These are phyloP conservation scores for Trapa incisa DNA, from an alignment of 345 rosid genomes.

Conservation along the genomic window DNA sequence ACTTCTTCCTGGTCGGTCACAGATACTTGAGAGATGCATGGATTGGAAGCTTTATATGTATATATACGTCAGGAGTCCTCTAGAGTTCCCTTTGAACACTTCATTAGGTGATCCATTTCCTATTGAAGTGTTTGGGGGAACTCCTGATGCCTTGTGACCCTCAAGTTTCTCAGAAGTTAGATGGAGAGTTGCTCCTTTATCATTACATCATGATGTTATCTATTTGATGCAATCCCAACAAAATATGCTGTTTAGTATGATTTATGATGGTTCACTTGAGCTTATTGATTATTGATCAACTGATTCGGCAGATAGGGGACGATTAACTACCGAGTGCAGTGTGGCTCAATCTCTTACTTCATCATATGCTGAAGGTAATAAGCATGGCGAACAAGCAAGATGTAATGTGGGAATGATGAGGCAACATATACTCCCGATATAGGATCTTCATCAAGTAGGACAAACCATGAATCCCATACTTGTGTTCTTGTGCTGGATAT, in stretches of 20 bases:
- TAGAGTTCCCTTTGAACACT: constrained; percentile 27
- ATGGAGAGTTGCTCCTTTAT: background rate
- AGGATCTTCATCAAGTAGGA: background rate
- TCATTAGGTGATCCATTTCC: constrained; percentile 16
- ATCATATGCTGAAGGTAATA: background rate
- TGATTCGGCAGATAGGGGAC: too few species aligned
- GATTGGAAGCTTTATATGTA: background rate
- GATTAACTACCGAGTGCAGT: background rate
- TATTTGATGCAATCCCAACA: background rate
- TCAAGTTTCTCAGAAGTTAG: constrained; percentile 1
- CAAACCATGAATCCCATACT: background rate
- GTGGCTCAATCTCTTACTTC: background rate
- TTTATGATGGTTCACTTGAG: too few species aligned
- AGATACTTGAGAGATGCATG: background rate
- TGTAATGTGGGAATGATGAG: background rate
- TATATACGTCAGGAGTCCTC: constrained; percentile 12
- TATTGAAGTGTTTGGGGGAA: constrained; percentile 55
- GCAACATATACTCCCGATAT: background rate
- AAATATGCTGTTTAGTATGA: background rate
- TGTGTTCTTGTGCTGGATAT: background rate
- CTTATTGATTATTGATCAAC: background rate
- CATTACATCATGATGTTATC: background rate
- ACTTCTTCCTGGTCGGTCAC: background rate
- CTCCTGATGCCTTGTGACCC: constrained; percentile 27
- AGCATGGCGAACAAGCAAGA: background rate